Percentiles rank a stretch among this genome's conserved stretches.
Evolutionary conservation across 2,329 filamentous ascomycete species (phyloP).

Genomic region (Cytospora leucostoma): DNA sequence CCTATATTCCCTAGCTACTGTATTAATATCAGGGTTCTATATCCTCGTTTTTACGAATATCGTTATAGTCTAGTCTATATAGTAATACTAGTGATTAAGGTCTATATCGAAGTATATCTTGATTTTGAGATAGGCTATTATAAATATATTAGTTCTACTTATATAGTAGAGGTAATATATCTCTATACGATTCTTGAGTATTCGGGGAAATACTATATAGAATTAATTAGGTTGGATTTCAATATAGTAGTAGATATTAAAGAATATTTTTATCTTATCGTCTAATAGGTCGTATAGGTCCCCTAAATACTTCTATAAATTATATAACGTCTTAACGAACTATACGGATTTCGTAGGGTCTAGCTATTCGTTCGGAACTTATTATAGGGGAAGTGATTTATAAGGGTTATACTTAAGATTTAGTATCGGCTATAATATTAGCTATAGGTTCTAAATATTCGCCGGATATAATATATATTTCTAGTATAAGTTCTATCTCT

Average conservation of each 20-base stretch:
- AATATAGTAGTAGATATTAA: constrained; percentile 1
- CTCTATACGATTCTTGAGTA: neutral
- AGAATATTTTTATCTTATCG: neutral
- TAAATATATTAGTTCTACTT: neutral
- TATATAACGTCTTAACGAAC: neutral
- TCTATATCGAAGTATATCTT: constrained; percentile 1
- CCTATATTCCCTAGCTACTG: too few relatives aligned
- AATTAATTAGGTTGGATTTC: neutral
- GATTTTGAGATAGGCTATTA: neutral
- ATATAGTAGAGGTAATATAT: neutral
- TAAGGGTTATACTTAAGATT: neutral
- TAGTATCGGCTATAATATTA: neutral
- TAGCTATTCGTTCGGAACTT: neutral
- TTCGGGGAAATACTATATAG: neutral
- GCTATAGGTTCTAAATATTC: neutral
- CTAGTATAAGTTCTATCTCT: neutral
- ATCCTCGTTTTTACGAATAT: neutral
- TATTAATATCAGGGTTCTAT: neutral
- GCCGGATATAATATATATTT: neutral
- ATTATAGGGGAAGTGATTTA: neutral
- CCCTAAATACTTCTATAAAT: neutral
- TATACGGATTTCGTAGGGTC: neutral
- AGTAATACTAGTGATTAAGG: neutral
- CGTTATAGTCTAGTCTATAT: neutral
- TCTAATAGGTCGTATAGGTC: neutral